Percentiles rank a stretch among this genome's conserved stretches.
These are phyloP conservation scores for Selenicereus undatus DNA, from an alignment of 148 eudicot species.

Conservation along the genomic window DNA sequence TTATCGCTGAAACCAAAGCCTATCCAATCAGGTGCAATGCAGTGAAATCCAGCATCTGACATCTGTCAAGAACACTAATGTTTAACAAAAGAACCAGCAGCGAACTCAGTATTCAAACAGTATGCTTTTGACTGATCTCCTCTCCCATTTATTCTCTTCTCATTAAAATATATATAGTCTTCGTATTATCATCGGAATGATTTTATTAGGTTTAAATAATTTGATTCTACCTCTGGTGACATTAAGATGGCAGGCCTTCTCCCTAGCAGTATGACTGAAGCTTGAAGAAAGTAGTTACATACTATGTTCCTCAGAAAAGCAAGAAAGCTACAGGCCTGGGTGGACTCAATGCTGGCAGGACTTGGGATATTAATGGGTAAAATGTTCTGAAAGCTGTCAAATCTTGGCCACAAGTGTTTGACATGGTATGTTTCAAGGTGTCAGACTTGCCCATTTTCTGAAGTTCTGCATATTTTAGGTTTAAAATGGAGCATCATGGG, in stretches of 20 bases:
- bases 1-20: conserved; percentile 99
- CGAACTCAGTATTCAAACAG: not conserved
- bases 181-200: not conserved
- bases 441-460: not conserved
- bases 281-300: not conserved
- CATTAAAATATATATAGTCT: not conserved
- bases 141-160: not conserved
- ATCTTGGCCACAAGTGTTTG: too few relatives aligned
- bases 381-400: too few relatives aligned
- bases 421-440: not conserved
- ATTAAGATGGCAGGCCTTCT: not conserved
- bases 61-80: conserved; percentile 38
- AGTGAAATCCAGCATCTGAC: conserved; percentile 92
- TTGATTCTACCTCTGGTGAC: not conserved
- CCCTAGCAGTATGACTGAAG: not conserved
- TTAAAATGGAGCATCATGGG: too few relatives aligned
- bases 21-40: conserved; percentile 99
- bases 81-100: not conserved
- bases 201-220: too few relatives aligned
- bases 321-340: too few relatives aligned
- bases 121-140: too few relatives aligned
- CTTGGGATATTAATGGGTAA: too few relatives aligned
- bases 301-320: too few relatives aligned
- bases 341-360: too few relatives aligned
- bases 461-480: not conserved